Evolutionary conservation across 805 yeast genomes (phyloP).

Genomic region (Nakazawaea wyomingensis): DNA sequence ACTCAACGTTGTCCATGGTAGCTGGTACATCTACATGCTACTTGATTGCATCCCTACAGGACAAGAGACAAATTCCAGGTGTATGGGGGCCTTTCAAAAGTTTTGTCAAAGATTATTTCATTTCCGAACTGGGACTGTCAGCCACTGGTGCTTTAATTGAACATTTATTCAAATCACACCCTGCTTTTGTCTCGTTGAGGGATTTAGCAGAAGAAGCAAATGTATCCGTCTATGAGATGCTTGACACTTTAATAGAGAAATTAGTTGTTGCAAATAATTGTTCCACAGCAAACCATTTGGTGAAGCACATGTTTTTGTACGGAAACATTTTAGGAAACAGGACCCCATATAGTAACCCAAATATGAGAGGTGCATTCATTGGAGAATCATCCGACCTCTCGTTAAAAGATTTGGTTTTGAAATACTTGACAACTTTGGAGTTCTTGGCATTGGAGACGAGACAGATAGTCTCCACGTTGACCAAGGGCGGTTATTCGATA

Average conservation of each 20-base stretch:
- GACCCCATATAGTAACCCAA: conserved; percentile 47
- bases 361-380: conserved; percentile 42
- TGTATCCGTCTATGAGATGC: conserved; percentile 3
- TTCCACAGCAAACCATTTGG: conserved; percentile 12
- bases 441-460: conserved; percentile 46
- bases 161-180: conserved; percentile 39
- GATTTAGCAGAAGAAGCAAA: conserved; percentile 9
- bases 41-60: conserved; percentile 25
- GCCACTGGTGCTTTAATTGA: conserved; percentile 53
- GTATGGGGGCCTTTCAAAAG: conserved; percentile 58
- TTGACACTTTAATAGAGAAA: conserved; percentile 5
- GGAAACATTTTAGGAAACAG: conserved; percentile 59
- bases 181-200: conserved; percentile 21
- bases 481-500: conserved; percentile 19
- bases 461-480: conserved; percentile 32
- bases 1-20: conserved; percentile 37
- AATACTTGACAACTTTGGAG: conserved; percentile 44
- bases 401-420: conserved; percentile 29
- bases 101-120: conserved; percentile 24
- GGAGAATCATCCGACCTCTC: conserved; percentile 39
- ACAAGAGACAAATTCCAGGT: conserved; percentile 29
- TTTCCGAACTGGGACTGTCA: conserved; percentile 55
- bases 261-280: background rate
- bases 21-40: conserved; percentile 65
- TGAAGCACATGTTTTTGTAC: conserved; percentile 37